Evolutionary conservation across 1,139 yeast species (phyloP).

Genomic region (Yamadazyma sp.): DNA sequence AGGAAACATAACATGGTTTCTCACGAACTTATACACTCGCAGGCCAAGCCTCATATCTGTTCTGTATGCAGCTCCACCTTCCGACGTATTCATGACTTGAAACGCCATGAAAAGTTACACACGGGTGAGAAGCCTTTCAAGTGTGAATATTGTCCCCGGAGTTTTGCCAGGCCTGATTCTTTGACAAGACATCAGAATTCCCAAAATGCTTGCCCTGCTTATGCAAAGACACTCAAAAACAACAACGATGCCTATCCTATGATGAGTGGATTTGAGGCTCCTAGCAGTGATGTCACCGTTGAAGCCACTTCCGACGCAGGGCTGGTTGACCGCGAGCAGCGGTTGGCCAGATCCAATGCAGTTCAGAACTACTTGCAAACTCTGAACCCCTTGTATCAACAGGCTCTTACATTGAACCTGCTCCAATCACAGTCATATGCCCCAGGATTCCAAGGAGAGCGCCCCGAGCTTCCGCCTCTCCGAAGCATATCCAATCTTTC

Average conservation of each 20-base stretch:
- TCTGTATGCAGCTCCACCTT: conserved; percentile 62
- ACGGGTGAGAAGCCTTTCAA: conserved; percentile 72
- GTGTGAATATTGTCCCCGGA: conserved; percentile 62
- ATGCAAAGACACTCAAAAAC: conserved; percentile 2
- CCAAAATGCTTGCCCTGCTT: conserved; percentile 39
- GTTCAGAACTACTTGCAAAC: neutral
- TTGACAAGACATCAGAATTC: conserved; percentile 61
- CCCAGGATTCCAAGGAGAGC: neutral
- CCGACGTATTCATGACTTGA: conserved; percentile 73
- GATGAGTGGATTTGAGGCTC: too few relatives aligned
- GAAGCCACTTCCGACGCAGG: too few relatives aligned
- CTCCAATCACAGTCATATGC: neutral
- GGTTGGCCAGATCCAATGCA: neutral
- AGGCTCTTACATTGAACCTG: too few relatives aligned
- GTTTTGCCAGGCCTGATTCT: conserved; percentile 79
- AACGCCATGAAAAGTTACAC: conserved; percentile 73
- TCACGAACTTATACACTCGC: conserved; percentile 69
- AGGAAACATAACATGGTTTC: conserved; percentile 75
- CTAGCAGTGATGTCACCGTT: too few relatives aligned
- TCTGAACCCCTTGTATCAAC: neutral
- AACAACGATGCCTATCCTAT: too few relatives aligned
- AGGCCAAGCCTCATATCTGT: conserved; percentile 67
- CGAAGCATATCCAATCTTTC: neutral
- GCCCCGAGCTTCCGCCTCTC: neutral
- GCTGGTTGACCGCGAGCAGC: too few relatives aligned